A percentile compares a stretch with the other conserved stretches of the same genome.
Evolutionary conservation across 495 filamentous ascomycete species (phyloP).

Genomic region (Gamarada debralockiae): DNA sequence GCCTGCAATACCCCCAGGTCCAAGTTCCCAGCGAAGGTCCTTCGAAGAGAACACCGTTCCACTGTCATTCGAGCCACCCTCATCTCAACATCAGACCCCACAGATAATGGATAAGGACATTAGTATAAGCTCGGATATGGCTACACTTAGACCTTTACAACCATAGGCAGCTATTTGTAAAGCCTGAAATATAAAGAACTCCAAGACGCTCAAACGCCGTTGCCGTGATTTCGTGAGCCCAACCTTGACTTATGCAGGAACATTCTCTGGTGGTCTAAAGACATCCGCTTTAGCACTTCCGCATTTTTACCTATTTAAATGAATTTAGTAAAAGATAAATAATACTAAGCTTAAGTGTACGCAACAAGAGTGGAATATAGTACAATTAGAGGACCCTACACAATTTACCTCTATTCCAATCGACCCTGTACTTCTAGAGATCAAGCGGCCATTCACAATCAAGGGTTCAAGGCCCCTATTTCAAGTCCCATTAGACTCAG

Average conservation of each 20-base stretch:
- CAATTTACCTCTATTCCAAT: too few relatives aligned
- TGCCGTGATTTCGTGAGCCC: neutral
- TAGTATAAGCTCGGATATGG: conserved; percentile 7
- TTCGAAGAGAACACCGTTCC: conserved; percentile 1
- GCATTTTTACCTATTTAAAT: conserved; percentile 14
- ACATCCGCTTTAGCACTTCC: conserved; percentile 31
- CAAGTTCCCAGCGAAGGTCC: neutral
- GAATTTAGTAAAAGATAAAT: too few relatives aligned
- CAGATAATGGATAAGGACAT: conserved; percentile 1
- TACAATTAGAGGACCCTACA: too few relatives aligned
- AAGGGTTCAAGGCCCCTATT: too few relatives aligned
- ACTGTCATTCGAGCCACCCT: neutral
- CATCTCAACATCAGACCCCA: conserved; percentile 1
- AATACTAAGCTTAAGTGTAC: too few relatives aligned
- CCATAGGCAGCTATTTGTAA: conserved; percentile 1
- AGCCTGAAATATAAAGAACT: neutral
- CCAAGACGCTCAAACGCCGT: neutral
- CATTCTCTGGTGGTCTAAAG: conserved; percentile 20
- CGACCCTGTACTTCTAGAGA: too few relatives aligned
- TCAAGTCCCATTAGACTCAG: too few relatives aligned
- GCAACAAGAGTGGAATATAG: too few relatives aligned
- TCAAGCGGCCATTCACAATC: too few relatives aligned
- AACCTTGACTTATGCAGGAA: conserved; percentile 1
- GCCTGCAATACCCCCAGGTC: too few relatives aligned
- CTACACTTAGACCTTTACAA: conserved; percentile 10